These are phyloP conservation scores for Paramecium octaurelia DNA, from an alignment of 73 alveolate species.

Conservation along the genomic window DNA sequence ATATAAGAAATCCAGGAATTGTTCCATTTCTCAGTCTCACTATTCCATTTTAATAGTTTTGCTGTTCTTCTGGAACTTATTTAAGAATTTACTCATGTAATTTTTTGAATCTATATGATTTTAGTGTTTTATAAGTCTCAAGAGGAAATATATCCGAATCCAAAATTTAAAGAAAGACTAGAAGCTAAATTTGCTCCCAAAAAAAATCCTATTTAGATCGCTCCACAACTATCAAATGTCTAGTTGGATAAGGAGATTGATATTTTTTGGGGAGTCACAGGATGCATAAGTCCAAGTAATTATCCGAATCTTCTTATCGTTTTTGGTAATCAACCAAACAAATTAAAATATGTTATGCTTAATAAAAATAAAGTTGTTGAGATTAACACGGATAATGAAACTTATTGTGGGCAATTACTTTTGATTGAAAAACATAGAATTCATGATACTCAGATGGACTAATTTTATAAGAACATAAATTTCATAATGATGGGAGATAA, in stretches of 20 bases:
- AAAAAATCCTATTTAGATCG: neutral
- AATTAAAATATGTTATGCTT: constrained; percentile 21
- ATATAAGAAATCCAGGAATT: neutral
- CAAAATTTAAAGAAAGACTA: constrained; percentile 19
- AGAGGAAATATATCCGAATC: neutral
- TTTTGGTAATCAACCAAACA: neutral
- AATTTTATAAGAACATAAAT: constrained; percentile 40
- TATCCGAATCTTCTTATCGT: constrained; percentile 28
- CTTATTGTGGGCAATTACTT: constrained; percentile 12
- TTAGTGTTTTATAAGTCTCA: neutral
- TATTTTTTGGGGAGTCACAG: constrained; percentile 12
- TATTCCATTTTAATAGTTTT: neutral
- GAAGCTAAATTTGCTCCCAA: constrained; percentile 24
- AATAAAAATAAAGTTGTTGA: constrained; percentile 42
- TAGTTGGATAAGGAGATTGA: constrained; percentile 14
- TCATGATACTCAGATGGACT: neutral
- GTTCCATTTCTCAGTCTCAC: neutral
- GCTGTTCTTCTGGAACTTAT: constrained; percentile 19
- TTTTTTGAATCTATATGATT: neutral
- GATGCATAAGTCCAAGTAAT: constrained; percentile 20
- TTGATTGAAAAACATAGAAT: constrained; percentile 40
- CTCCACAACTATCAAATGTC: neutral
- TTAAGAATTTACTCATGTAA: constrained; percentile 20
- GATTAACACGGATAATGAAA: constrained; percentile 24
- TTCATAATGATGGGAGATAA: constrained; percentile 45